These are phyloP conservation scores for Podila clonocystis DNA, from an alignment of 192 early-diverging fungal genomes.

Conservation along the genomic window DNA sequence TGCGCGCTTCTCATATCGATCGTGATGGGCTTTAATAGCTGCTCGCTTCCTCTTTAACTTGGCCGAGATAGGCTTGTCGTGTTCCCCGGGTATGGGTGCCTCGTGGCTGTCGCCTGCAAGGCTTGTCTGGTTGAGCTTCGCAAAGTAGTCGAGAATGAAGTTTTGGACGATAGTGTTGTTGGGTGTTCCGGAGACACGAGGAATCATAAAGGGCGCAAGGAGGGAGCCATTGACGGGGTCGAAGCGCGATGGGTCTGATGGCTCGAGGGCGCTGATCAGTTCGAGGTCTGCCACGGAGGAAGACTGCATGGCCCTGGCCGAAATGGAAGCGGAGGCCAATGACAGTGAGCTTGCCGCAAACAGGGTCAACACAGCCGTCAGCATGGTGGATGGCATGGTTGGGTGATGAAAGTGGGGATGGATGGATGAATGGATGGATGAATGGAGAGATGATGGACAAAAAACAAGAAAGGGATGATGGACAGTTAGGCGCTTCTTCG, in stretches of 20 bases:
- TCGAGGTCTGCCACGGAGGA: conserved; percentile 35
- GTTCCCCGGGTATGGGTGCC: not conserved
- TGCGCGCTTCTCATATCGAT: not conserved
- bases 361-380: not conserved
- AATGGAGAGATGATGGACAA: not conserved
- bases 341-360: not conserved
- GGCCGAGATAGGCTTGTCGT: not conserved
- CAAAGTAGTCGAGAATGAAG: conserved; percentile 74
- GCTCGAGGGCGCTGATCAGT: conserved; percentile 31
- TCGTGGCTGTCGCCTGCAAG: conserved; percentile 5
- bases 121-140: conserved; percentile 52
- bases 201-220: conserved; percentile 78
- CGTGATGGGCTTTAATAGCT: not conserved
- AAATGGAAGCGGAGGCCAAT: not conserved
- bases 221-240: conserved; percentile 58
- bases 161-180: conserved; percentile 75
- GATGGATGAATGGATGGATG: not conserved
- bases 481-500: too few relatives aligned
- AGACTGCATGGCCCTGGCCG: conserved; percentile 8
- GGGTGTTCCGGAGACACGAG: conserved; percentile 82
- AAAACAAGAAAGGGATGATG: too few relatives aligned
- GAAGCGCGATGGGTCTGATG: conserved; percentile 28
- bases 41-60: not conserved
- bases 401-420: not conserved
- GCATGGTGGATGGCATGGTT: not conserved